Base-by-base conservation (phyloP, 768 basidiomycete species). In the Hericium rajendrae region DNA sequence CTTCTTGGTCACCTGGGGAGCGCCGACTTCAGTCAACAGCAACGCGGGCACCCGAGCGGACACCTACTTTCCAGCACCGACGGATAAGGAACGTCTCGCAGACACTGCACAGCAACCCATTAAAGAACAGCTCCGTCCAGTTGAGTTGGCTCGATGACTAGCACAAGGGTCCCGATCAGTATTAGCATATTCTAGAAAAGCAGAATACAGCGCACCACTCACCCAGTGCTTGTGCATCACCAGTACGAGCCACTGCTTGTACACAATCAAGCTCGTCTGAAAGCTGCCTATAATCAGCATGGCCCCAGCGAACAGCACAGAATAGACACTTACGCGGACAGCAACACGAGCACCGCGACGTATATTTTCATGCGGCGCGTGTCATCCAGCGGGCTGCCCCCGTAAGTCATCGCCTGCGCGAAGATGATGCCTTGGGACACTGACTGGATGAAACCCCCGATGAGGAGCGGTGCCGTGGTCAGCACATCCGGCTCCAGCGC, bases 71-170 rank as follows among this genome's bases (percentile, higher is more conserved):
- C 77, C 78, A 82, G 57, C 80, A 80, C 54, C 76, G 68, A 39
- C 73, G 68, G 24, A 81, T 74, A 48, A 78, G 77, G 58, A 76
- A 81, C 3, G 70, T 66, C 63, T 81, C 74, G 61, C 79, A 80
- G 38, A 77, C 52, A 54, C 72, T 67, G 60, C 73, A 75, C 39
- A 81, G 74, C 9, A 74, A 60, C 3, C 77, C 77, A 60, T 80
- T 80, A 38, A 80, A 54, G 54, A 80, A 75, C 40, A 79, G 61
- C 52, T 78, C 78, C 0, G 73, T 67, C 73, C 74, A 78, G 58
- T 74, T 69, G 20, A 79, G 71, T 0, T 64, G 64, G 56, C 71
- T 77, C 2, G 70, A 69, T 38, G 74, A 65, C 64, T 66, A 39
- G 18, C 20, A 41, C 43, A 46, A 20, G 16, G 11, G 48, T 24